Base-by-base conservation (phyloP, 2,329 filamentous ascomycete genomes). In the Polychaeton citri region DNA sequence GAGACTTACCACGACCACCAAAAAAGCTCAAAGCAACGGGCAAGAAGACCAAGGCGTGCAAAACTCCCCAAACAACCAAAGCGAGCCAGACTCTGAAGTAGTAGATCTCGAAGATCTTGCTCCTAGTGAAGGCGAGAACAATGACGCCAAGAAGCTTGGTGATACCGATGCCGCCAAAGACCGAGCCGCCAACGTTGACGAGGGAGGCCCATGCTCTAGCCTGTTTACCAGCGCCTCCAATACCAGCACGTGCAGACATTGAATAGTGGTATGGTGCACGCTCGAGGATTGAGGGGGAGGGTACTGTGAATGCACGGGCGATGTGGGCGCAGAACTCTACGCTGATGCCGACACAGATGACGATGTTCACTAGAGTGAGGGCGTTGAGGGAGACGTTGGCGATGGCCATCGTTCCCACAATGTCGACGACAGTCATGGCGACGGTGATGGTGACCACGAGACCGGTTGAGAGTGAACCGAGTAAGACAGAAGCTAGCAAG, bases 61-160 rank as follows among this genome's bases (percentile, higher is more conserved):
- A 71, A 6, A 84, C 84, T 2, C 87, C 92, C 58, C 94, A 88
- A 7, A 92, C 58, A 8, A 98, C 87, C 37, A 98, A 72, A 5
- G 87, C 81, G 13, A 95, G 66, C 90, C 90, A 98, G 30, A 98
- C 82, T 30, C 90, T 74, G 70, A 98, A 98, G 62, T 98, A 98
- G 63, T 98, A 98, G 39, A 98, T 85, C 65, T 98, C 92, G 51
- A 98, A 98, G 53, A 98, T 98, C 73, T 96, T 98, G 59, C 84
- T 93, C 35, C 83, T 69, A 6, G 90, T 98, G 53, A 95, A 98
- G 0, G 90, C 90, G 15, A 98, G 67, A 21, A 98, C 90, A 32
- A 72, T 79, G 1, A 98, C 88, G 3, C 90, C 90, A 2, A 98
- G 66, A 1, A 98, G 71, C 61, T 98, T 98, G 2, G 90, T 98